Percentiles rank a stretch among this genome's conserved stretches.
phyloP scores from a whole-genome alignment of 805 yeast genomes.

The Zygoascus flipseniorum region DNA sequence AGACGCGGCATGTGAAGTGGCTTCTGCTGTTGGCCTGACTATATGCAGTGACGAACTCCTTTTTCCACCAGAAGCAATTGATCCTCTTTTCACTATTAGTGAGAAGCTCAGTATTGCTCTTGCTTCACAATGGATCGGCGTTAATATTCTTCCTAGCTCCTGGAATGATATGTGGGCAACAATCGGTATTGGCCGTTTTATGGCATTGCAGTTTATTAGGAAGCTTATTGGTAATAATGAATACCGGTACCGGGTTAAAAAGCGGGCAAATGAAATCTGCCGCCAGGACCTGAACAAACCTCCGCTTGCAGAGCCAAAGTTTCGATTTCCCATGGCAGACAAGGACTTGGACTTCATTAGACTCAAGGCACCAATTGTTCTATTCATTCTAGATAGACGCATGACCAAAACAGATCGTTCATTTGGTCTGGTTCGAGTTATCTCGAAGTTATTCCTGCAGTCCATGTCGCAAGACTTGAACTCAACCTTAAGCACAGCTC shows the following conservation, averaged over 20 bases:
- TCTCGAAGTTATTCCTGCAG: constrained; percentile 84
- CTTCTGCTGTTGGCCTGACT: constrained; percentile 69
- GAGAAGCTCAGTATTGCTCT: constrained; percentile 60
- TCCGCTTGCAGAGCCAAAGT: constrained; percentile 68
- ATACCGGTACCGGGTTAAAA: constrained; percentile 61
- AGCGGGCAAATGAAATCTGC: constrained; percentile 56
- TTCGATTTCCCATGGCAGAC: constrained; percentile 54
- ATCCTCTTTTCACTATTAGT: constrained; percentile 65
- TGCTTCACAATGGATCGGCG: constrained; percentile 89
- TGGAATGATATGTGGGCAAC: constrained; percentile 85
- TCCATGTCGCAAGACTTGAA: constrained; percentile 93
- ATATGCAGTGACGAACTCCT: constrained; percentile 52
- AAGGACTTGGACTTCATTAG: constrained; percentile 60
- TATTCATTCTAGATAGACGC: constrained; percentile 76
- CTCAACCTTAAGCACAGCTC: constrained; percentile 68
- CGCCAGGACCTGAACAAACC: constrained; percentile 68
- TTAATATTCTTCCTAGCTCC: constrained; percentile 74
- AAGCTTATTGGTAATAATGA: constrained; percentile 78
- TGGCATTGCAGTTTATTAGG: constrained; percentile 65
- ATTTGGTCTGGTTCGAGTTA: constrained; percentile 82
- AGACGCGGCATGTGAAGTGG: constrained; percentile 40
- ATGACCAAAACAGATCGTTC: constrained; percentile 96
- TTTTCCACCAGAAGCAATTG: constrained; percentile 67
- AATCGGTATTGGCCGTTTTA: constrained; percentile 72
- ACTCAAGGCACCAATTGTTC: constrained; percentile 77